Evolutionary conservation across 2,329 filamentous ascomycete genomes (phyloP), one percentile per base, ranked within the genome.

Genomic region (Fusarium poae): DNA sequence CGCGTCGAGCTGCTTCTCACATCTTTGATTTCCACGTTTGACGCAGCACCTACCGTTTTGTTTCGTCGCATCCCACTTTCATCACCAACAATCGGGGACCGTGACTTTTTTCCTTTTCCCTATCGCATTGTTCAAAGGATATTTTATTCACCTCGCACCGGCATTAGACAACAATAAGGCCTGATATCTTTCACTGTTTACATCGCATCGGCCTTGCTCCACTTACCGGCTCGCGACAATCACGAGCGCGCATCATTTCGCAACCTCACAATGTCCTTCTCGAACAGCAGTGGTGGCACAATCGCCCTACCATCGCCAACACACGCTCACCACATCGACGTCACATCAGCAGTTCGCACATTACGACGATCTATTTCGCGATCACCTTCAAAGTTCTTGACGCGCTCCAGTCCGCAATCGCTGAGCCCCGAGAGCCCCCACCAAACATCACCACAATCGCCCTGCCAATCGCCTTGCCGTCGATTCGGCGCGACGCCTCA

Each of bases 341-440:
- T 93, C 69, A 91, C 92, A 65, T 89, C 92, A 51, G 91, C 92
- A 62, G 92, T 97, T 68, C 88, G 93, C 76, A 92, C 93, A 74
- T 84, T 97, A 61, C 88, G 94, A 70, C 92, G 93, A 72, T 97
- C 95, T 27, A 85, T 97, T 68, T 97, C 94, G 59, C 88, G 94
- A 74, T 97, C 95, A n/a, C 95, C 95, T 13, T 97, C 95, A 32
- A 97, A 96, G 79, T 95, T 96, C 58, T 82, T 97, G 35, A 78
- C 79, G 51, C 83, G 84, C 67, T 78, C 82, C 45, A 79, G 79
- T 1, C 81, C 84, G 65, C 80, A 77, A 61, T 84, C 84, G 16
- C 80, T 84, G 37, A 80, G 77, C 59, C 82, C 83, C 16, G 80
- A 85, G 34, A 76, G 77, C 67, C 87, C 88, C 57, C 81, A 82